Evolutionary conservation across 805 yeast species (phyloP).

Genomic region (Yamadazyma sp.): DNA sequence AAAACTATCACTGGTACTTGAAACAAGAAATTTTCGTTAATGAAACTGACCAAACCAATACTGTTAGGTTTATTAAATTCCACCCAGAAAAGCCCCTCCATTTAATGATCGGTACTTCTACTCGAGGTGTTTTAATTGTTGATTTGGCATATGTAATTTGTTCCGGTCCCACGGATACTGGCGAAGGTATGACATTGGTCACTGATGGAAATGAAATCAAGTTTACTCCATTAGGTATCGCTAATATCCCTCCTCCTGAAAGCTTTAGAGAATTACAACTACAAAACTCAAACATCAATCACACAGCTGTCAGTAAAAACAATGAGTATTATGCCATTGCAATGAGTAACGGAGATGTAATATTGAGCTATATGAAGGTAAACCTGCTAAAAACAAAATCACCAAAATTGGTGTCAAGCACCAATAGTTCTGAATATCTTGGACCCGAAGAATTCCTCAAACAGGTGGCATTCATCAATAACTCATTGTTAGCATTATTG

Average conservation of each 20-base stretch:
- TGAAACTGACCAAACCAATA: constrained; percentile 23
- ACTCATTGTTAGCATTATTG: constrained; percentile 52
- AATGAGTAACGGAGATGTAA: constrained; percentile 40
- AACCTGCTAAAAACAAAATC: constrained; percentile 47
- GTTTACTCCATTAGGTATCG: constrained; percentile 78
- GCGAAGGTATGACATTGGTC: constrained; percentile 76
- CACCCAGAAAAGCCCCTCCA: constrained; percentile 88
- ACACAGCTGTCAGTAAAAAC: constrained; percentile 61
- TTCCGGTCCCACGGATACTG: constrained; percentile 67
- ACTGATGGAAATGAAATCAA: constrained; percentile 71
- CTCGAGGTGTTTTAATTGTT: constrained; percentile 52
- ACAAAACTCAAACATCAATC: constrained; percentile 48
- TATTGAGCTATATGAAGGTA: constrained; percentile 44
- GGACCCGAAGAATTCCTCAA: constrained; percentile 48
- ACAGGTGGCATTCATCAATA: constrained; percentile 60
- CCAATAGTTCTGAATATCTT: constrained; percentile 36
- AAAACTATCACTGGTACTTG: constrained; percentile 94
- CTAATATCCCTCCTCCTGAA: constrained; percentile 95
- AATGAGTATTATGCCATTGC: constrained; percentile 61
- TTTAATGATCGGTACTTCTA: constrained; percentile 59
- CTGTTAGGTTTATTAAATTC: constrained; percentile 58
- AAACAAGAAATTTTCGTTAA: constrained; percentile 66
- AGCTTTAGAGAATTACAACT: constrained; percentile 65
- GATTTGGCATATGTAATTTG: constrained; percentile 64
- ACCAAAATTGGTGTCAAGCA: constrained; percentile 40